Evolutionary conservation across 2,329 filamentous ascomycete species (phyloP).

Genomic region (Neonectria hederae): DNA sequence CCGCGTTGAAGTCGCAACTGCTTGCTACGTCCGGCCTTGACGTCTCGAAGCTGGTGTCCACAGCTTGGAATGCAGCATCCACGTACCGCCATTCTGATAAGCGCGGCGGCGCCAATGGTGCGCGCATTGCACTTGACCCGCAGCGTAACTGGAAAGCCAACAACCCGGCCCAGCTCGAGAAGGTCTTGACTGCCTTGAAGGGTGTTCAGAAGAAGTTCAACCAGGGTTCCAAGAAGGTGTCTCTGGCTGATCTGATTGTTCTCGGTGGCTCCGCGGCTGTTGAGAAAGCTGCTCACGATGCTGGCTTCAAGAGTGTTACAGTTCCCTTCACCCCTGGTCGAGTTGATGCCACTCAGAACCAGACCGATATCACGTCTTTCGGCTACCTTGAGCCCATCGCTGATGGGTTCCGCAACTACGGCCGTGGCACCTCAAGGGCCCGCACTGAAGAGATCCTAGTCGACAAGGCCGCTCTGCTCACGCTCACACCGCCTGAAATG

Average conservation of each 20-base stretch:
- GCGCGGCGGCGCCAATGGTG: slow-evolving; percentile 84
- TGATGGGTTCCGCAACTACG: slow-evolving; percentile 87
- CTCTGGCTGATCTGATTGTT: slow-evolving; percentile 81
- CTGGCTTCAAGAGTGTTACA: slow-evolving; percentile 54
- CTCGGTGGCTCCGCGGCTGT: slow-evolving; percentile 76
- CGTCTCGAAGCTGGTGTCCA: slow-evolving; percentile 68
- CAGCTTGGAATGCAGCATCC: slow-evolving; percentile 75
- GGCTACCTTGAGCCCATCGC: slow-evolving; percentile 71
- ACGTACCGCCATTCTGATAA: slow-evolving; percentile 81
- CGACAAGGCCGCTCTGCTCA: slow-evolving; percentile 76
- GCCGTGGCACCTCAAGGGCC: slow-evolving; percentile 67
- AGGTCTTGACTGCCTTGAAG: slow-evolving; percentile 71
- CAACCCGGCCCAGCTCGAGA: slow-evolving; percentile 72
- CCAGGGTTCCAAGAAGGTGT: slow-evolving; percentile 71
- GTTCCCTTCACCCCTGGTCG: slow-evolving; percentile 81
- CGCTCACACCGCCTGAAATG: slow-evolving; percentile 75
- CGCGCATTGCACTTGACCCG: slow-evolving; percentile 77
- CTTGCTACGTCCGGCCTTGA: slow-evolving; percentile 67
- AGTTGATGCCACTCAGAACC: slow-evolving; percentile 74
- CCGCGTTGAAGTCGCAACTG: slow-evolving; percentile 74
- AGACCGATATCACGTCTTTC: slow-evolving; percentile 75
- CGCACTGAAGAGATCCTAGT: slow-evolving; percentile 75
- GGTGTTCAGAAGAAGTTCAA: slow-evolving; percentile 74
- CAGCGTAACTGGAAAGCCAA: slow-evolving; percentile 79
- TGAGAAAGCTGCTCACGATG: slow-evolving; percentile 72